Percentiles rank a stretch among this genome's conserved stretches.
These are phyloP conservation scores for Medakamo hakoo DNA, from an alignment of 139 green algal species.

Conservation along the genomic window DNA sequence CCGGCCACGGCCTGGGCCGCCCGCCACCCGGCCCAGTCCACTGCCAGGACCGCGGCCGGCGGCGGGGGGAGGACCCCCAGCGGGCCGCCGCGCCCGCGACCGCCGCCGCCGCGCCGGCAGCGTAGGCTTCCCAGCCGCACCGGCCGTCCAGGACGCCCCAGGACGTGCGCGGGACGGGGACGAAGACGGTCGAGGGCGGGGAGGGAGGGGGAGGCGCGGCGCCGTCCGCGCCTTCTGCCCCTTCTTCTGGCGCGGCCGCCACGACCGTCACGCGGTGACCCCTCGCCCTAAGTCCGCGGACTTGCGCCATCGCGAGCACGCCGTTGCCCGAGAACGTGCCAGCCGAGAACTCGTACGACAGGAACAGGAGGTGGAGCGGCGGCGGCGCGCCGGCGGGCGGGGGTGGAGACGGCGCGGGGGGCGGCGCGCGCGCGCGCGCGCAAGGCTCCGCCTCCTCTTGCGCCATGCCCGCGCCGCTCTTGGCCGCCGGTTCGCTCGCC, in stretches of 20 bases:
- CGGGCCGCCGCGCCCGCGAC: conserved; percentile 2
- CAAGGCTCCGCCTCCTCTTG: no score
- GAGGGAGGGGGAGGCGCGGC: neutral
- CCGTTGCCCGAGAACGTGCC: neutral
- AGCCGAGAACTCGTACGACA: neutral
- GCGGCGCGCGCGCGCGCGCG: no score
- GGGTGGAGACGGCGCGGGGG: no score
- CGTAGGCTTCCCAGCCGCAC: conserved; percentile 34
- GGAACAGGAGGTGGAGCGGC: neutral
- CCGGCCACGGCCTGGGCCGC: conserved; percentile 10
- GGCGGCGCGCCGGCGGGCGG: no score
- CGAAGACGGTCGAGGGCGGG: neutral
- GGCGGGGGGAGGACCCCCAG: conserved; percentile 18
- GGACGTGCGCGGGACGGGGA: conserved; percentile 27
- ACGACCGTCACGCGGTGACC: neutral
- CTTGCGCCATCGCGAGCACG: neutral
- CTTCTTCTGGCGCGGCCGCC: neutral
- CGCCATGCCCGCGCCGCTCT: no score
- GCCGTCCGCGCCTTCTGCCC: no score
- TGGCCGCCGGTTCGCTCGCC: no score
- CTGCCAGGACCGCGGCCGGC: conserved; percentile 25
- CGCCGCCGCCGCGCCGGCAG: neutral
- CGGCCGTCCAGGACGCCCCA: conserved; percentile 38
- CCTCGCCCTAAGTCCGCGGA: neutral
- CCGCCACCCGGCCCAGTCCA: conserved; percentile 41